Evolutionary conservation across 208 protist species (phyloP), one percentile per base, ranked within the genome.

Genomic region (Wallacemonas sp.): DNA sequence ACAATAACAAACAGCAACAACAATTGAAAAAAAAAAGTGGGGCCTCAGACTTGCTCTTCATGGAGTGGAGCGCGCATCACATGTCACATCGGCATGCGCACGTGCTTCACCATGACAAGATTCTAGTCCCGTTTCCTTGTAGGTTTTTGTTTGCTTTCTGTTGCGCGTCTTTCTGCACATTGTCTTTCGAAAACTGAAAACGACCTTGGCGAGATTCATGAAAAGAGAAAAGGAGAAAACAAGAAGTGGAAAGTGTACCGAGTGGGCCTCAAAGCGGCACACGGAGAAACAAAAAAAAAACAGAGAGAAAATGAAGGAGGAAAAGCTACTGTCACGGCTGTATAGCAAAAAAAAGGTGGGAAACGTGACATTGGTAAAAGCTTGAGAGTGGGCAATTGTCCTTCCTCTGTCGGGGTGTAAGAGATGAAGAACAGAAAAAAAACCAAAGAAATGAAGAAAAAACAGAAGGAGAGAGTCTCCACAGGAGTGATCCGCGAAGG

Each of bases 321-420:
- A 41, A 14, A 41, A 41, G 36, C 6, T 41, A 6, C 36, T 41
- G 9, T 41, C 9, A 41, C 36, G 6, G 36, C 14, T 41, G 36
- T 12, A 52, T 26, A 44, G 36, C 34, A 49, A 63, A 48, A 54
- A 57, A 30, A 58, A 46, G 16, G 60, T 19, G 19, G 32, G 47
- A 60, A 72, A 43, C 21, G 46, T 29, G 56, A 66, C 23, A 72
- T 65, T 14, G 73, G 54, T 24, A 44, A 62, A 57, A n/a, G 16
- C n/a, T n/a, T n/a, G n/a, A n/a, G n/a, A n/a, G n/a, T n/a, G n/a
- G n/a, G n/a, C n/a, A n/a, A n/a, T n/a, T n/a, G n/a, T n/a, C n/a
- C n/a, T n/a, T n/a, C n/a, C n/a, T n/a, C n/a, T n/a, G n/a, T n/a
- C n/a, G n/a, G n/a, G n/a, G n/a, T n/a, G n/a, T n/a, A n/a, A n/a